phyloP scores from a whole-genome alignment of 495 filamentous ascomycete genomes.

The Penicillium diatomitis region DNA sequence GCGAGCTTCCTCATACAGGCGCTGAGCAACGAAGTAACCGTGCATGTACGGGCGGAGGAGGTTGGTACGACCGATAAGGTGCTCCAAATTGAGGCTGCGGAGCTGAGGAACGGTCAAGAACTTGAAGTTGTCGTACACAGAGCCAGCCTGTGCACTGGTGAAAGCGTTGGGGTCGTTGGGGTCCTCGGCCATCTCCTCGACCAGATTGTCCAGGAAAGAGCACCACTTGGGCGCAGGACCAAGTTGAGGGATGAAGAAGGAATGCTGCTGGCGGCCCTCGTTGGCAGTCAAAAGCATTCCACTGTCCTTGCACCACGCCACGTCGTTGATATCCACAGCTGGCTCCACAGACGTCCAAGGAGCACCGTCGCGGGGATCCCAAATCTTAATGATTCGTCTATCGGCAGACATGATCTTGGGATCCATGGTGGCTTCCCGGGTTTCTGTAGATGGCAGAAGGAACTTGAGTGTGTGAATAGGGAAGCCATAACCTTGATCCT shows the following conservation, averaged over 20 bases:
- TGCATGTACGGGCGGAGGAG: constrained; percentile 94
- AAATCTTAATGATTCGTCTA: constrained; percentile 95
- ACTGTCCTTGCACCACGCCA: constrained; percentile 77
- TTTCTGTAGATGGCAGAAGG: constrained; percentile 61
- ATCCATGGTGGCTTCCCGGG: constrained; percentile 50
- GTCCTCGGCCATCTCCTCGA: constrained; percentile 94
- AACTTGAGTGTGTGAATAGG: constrained; percentile 86
- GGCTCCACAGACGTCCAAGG: constrained; percentile 96
- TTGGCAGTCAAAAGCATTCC: constrained; percentile 95
- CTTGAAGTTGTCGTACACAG: constrained; percentile 97
- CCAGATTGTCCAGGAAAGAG: constrained; percentile 89
- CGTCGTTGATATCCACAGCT: constrained; percentile 84
- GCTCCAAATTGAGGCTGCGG: constrained; percentile 67
- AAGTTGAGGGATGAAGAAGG: constrained; percentile 92
- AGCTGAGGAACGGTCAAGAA: constrained; percentile 86
- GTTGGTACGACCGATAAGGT: constrained; percentile 78
- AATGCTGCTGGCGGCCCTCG: constrained; percentile 84
- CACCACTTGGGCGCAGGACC: constrained; percentile 94
- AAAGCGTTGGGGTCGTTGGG: constrained; percentile 60
- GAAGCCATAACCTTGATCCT: constrained; percentile 94
- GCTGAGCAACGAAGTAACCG: constrained; percentile 91
- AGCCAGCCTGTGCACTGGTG: constrained; percentile 40
- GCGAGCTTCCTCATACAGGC: constrained; percentile 87
- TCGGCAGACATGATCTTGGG: constrained; percentile 87
- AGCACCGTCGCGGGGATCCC: constrained; percentile 69